Evolutionary conservation across 176 grass and related monocot genomes (phyloP).

Genomic region (Oropetium thomaeum): DNA sequence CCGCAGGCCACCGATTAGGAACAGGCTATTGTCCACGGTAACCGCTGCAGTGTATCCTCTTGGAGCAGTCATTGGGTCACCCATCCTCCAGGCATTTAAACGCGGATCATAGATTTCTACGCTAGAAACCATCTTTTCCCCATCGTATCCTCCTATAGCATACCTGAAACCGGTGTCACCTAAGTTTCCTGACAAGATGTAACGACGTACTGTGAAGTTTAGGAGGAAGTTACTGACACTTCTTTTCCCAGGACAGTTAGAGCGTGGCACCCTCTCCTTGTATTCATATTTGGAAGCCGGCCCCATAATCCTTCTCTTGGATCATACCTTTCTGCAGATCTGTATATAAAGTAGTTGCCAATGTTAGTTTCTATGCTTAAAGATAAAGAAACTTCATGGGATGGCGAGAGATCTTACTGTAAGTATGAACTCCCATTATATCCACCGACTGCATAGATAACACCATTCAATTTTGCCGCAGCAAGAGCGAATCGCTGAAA

Average conservation of each 20-base stretch:
- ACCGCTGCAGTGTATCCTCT: slow-evolving; percentile 67
- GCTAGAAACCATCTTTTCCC: slow-evolving; percentile 55
- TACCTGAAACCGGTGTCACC: slow-evolving; percentile 49
- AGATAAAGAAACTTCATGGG: not conserved
- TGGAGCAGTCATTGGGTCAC: slow-evolving; percentile 49
- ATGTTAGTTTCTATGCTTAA: slow-evolving; percentile 15
- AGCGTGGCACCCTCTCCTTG: slow-evolving; percentile 67
- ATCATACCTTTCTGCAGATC: slow-evolving; percentile 91
- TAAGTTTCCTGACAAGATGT: slow-evolving; percentile 24
- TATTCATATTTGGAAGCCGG: slow-evolving; percentile 65
- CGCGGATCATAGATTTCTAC: slow-evolving; percentile 77
- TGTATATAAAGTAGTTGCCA: slow-evolving; percentile 22
- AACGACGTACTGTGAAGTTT: not conserved
- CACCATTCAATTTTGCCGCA: slow-evolving; percentile 53
- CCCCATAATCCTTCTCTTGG: slow-evolving; percentile 91
- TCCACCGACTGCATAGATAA: slow-evolving; percentile 71
- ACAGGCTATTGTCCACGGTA: slow-evolving; percentile 49
- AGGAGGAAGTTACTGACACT: slow-evolving; percentile 48
- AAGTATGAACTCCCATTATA: slow-evolving; percentile 68
- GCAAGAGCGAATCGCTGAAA: slow-evolving; percentile 81
- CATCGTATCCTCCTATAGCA: slow-evolving; percentile 72
- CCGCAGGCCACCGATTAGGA: slow-evolving; percentile 61
- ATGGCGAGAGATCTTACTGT: slow-evolving; percentile 47
- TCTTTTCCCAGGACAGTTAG: slow-evolving; percentile 45
- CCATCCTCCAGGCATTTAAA: slow-evolving; percentile 56